Conservation (phyloP, 2,329 filamentous ascomycete genomes). For the Pyrenophora tritici-repentis region DNA sequence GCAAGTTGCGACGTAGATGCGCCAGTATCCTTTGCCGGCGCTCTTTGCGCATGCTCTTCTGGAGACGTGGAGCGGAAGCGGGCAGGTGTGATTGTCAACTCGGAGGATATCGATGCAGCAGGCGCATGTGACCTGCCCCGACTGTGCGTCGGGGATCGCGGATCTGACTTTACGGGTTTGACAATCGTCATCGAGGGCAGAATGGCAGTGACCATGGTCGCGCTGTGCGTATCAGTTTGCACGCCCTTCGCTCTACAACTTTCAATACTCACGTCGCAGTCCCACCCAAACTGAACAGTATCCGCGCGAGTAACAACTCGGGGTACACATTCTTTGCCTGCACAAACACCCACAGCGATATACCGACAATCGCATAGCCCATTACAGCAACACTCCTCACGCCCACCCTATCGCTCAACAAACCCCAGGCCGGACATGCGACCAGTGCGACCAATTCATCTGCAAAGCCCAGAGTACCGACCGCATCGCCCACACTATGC, state of each 20-base stretch:
- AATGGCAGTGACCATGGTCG: slow-evolving; percentile 97
- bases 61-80: slow-evolving; percentile 49
- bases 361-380: slow-evolving; percentile 80
- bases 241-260: background rate
- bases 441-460: slow-evolving; percentile 82
- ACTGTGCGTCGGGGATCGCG: slow-evolving; percentile 31
- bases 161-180: slow-evolving; percentile 31
- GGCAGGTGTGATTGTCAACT: slow-evolving; percentile 73
- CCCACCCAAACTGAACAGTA: slow-evolving; percentile 88
- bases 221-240: slow-evolving; percentile 39
- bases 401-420: slow-evolving; percentile 76
- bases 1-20: slow-evolving; percentile 69
- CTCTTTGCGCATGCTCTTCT: slow-evolving; percentile 19
- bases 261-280: slow-evolving; percentile 70
- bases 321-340: slow-evolving; percentile 88
- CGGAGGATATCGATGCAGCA: slow-evolving; percentile 71
- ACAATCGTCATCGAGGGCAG: slow-evolving; percentile 69
- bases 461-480: slow-evolving; percentile 82
- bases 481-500: slow-evolving; percentile 74
- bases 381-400: slow-evolving; percentile 68
- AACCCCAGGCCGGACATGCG: slow-evolving; percentile 79
- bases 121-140: slow-evolving; percentile 60
- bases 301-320: slow-evolving; percentile 78
- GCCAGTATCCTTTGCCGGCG: slow-evolving; percentile 23
- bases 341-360: slow-evolving; percentile 79